phyloP scores from a whole-genome alignment of 495 filamentous ascomycete genomes.

The Annulohypoxylon bovei region DNA sequence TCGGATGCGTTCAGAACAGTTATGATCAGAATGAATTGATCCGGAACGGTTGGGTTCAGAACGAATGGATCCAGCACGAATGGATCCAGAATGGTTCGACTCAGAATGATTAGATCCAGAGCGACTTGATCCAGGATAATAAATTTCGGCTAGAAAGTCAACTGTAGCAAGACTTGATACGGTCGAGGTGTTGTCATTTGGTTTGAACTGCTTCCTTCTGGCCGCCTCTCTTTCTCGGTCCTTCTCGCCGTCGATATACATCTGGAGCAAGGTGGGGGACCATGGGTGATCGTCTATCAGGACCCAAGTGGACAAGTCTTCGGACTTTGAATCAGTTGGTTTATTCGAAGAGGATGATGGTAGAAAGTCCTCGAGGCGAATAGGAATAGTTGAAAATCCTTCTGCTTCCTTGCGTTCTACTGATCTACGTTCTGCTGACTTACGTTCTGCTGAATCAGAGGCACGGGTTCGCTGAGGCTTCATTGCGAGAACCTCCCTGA shows the following conservation, averaged over 20 bases:
- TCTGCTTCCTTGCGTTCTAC: too few species aligned
- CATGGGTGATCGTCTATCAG: conserved; percentile 12
- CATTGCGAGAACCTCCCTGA: conserved; percentile 18
- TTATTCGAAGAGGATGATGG: conserved; percentile 9
- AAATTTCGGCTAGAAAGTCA: neutral
- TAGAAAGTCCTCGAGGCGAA: conserved; percentile 24
- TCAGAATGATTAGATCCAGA: neutral
- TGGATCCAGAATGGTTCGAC: neutral
- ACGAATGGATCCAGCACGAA: conserved; percentile 9
- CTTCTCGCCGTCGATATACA: conserved; percentile 10
- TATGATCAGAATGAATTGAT: too few species aligned
- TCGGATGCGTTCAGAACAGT: too few species aligned
- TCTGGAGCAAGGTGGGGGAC: conserved; percentile 2
- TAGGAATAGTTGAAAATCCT: conserved; percentile 6
- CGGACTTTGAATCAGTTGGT: conserved; percentile 2
- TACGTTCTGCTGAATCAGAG: neutral
- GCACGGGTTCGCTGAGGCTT: neutral
- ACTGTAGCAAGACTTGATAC: neutral
- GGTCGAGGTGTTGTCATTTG: neutral
- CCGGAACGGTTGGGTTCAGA: too few species aligned
- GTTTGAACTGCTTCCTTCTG: neutral
- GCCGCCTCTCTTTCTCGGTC: neutral
- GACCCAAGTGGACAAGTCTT: conserved; percentile 23
- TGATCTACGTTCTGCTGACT: too few species aligned
- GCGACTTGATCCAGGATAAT: neutral